phyloP scores from a whole-genome alignment of 73 alveolate species.

The Paramecium pentaurelia region DNA sequence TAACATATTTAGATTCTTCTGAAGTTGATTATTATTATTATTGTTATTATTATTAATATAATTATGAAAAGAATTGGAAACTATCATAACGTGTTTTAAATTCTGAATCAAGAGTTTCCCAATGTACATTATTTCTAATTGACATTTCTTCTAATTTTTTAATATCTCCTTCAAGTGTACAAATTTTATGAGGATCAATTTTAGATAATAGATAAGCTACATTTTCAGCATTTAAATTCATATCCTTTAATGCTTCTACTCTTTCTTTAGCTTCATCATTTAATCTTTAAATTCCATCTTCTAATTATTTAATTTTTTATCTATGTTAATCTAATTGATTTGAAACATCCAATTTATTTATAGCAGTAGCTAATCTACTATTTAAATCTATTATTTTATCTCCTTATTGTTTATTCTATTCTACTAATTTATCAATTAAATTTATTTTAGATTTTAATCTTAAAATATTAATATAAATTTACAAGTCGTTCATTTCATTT shows the following conservation, averaged over 20 bases:
- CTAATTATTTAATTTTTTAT: constrained; percentile 45
- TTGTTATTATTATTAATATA: background rate
- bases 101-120: constrained; percentile 49
- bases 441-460: background rate
- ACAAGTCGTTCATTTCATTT: constrained; percentile 2
- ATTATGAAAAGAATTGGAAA: background rate
- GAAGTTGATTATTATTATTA: background rate
- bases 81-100: constrained; percentile 18
- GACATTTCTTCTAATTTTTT: constrained; percentile 58
- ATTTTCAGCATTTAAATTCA: constrained; percentile 52
- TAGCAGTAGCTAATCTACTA: constrained; percentile 34
- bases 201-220: constrained; percentile 31
- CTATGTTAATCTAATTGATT: constrained; percentile 35
- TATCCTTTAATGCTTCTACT: constrained; percentile 32
- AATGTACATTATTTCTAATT: constrained; percentile 35
- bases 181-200: constrained; percentile 61
- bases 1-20: constrained; percentile 33
- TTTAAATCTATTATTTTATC: constrained; percentile 47
- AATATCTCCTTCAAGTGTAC: constrained; percentile 50
- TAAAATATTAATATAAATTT: background rate
- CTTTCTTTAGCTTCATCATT: constrained; percentile 42
- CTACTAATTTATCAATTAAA: constrained; percentile 15
- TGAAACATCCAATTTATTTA: constrained; percentile 26
- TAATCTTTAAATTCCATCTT: constrained; percentile 21
- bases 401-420: constrained; percentile 13